A percentile compares a stretch with the other conserved stretches of the same genome.
These are phyloP conservation scores for Gossypium longicalyx DNA, from an alignment of 345 rosid genomes.

Conservation along the genomic window DNA sequence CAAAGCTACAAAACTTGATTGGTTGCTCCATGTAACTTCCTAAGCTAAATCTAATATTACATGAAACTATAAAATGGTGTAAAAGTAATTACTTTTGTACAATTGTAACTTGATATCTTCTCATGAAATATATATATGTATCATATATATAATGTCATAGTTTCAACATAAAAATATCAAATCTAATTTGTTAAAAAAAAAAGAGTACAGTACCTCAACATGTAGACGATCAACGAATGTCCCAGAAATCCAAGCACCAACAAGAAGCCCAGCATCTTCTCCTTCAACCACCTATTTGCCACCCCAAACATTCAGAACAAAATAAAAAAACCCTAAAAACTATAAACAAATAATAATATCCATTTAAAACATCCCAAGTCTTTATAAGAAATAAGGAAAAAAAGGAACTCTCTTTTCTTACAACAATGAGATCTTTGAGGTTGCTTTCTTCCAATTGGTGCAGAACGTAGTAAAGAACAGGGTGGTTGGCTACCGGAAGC, in stretches of 20 bases:
- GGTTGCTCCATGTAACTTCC: neutral
- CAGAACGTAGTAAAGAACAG: constrained; percentile 73
- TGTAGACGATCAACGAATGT: constrained; percentile 85
- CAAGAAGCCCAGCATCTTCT: constrained; percentile 68
- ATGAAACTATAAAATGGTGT: too few relatives aligned
- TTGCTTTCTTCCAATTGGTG: constrained; percentile 75
- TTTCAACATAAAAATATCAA: neutral
- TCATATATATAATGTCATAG: neutral
- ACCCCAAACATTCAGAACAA: constrained; percentile 11
- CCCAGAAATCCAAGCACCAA: constrained; percentile 85
- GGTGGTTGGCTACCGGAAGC: constrained; percentile 93
- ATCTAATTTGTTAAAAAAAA: neutral
- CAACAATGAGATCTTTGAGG: constrained; percentile 89
- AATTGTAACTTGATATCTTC: too few relatives aligned
- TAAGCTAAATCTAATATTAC: neutral
- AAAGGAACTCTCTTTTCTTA: constrained; percentile 18
- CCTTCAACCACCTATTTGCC: constrained; percentile 89
- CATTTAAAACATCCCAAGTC: neutral
- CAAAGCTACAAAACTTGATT: constrained; percentile 1
- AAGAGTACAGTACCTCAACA: constrained; percentile 58
- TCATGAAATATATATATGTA: too few relatives aligned
- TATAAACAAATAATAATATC: neutral
- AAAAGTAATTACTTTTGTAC: too few relatives aligned
- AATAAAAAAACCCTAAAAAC: neutral
- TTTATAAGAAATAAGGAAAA: neutral